Conservation (phyloP, 192 early-diverging fungal genomes). For the Coemansia sp. region DNA sequence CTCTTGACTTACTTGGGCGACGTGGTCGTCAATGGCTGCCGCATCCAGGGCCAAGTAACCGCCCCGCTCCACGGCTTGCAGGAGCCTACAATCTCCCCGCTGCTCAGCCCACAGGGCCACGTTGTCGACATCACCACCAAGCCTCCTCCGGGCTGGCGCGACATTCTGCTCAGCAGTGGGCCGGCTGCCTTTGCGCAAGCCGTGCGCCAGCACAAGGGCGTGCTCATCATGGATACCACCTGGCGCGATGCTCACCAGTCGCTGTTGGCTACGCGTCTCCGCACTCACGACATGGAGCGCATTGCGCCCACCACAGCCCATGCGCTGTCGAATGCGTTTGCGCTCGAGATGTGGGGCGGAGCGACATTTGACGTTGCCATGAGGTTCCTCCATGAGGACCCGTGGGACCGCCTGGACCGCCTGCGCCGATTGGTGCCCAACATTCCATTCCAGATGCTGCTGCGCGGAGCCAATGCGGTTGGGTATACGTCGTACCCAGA, state of each 20-base stretch:
- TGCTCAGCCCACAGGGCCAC: slow-evolving; percentile 52
- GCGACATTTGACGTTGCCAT: slow-evolving; percentile 97
- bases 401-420: slow-evolving; percentile 88
- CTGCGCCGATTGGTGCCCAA: slow-evolving; percentile 89
- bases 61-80: slow-evolving; percentile 65
- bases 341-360: slow-evolving; percentile 97
- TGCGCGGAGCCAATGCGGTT: slow-evolving; percentile 96
- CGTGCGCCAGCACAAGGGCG: slow-evolving; percentile 80
- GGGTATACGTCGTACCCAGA: slow-evolving; percentile 98
- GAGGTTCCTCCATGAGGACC: slow-evolving; percentile 95
- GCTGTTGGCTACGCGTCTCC: slow-evolving; percentile 91
- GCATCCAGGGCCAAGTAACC: slow-evolving; percentile 84
- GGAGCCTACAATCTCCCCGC: slow-evolving; percentile 64
- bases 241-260: slow-evolving; percentile 97
- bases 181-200: slow-evolving; percentile 91
- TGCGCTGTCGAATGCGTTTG: slow-evolving; percentile 82
- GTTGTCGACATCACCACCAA: slow-evolving; percentile 57
- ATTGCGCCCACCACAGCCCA: slow-evolving; percentile 88
- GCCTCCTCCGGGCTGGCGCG: slow-evolving; percentile 81
- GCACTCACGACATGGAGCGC: slow-evolving; percentile 89
- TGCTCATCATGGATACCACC: slow-evolving; percentile 95
- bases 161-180: slow-evolving; percentile 79
- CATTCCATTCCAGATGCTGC: slow-evolving; percentile 98
- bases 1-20: slow-evolving; percentile 88
- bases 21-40: slow-evolving; percentile 86